Evolutionary conservation across 176 grass and related monocot species (phyloP).

Genomic region (Chrysopogon serrulatus): DNA sequence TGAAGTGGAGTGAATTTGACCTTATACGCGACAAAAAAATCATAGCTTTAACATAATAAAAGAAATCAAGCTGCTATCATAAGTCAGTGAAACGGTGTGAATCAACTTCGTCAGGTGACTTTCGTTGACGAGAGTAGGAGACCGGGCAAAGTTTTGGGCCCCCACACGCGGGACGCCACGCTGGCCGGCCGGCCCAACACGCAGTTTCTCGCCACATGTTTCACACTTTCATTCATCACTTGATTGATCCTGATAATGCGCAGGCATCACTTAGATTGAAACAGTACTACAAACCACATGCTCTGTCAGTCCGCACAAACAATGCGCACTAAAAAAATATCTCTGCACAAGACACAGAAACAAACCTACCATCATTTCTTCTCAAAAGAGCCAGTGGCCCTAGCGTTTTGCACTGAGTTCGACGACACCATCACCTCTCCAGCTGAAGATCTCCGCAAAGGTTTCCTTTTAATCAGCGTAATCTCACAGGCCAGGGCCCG

Average conservation of each 20-base stretch:
- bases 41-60: not conserved
- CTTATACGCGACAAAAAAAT: not conserved
- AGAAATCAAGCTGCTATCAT: not conserved
- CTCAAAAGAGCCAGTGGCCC: not conserved
- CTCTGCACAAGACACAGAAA: not conserved
- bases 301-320: not conserved
- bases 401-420: not conserved
- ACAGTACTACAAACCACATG: not conserved
- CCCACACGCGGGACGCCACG: not conserved
- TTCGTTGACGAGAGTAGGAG: too few relatives aligned
- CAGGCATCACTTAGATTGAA: not conserved
- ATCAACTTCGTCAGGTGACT: not conserved
- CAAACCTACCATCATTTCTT: not conserved
- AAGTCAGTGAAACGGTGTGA: not conserved
- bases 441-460: not conserved
- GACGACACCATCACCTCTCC: conserved; percentile 8
- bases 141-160: not conserved
- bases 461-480: not conserved
- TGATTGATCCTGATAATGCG: not conserved
- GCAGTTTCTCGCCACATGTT: not conserved
- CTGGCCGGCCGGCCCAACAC: not conserved
- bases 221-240: too few relatives aligned
- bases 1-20: not conserved
- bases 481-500: not conserved
- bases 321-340: not conserved